Percentiles rank a stretch among this genome's conserved stretches.
These are phyloP conservation scores for Rhodotorula taiwanensis DNA, from an alignment of 768 basidiomycete species.

Conservation along the genomic window DNA sequence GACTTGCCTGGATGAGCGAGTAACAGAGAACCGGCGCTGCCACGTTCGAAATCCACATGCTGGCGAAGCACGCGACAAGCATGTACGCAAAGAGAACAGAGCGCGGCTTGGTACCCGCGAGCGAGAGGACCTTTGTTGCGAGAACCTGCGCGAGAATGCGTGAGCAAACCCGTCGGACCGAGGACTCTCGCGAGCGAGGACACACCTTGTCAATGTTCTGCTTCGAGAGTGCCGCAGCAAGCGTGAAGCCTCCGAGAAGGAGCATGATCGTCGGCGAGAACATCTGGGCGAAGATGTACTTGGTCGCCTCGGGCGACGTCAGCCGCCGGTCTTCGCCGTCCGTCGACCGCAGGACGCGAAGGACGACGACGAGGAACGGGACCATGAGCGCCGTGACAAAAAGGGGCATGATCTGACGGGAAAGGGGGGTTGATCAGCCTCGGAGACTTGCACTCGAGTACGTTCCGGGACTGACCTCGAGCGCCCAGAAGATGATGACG, in stretches of 20 bases:
- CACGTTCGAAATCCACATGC: slow-evolving; percentile 99
- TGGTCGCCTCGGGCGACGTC: slow-evolving; percentile 64
- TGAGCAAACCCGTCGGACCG: too few relatives aligned
- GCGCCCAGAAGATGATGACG: slow-evolving; percentile 90
- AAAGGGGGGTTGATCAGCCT: not conserved
- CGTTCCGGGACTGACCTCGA: slow-evolving; percentile 63
- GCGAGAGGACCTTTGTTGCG: slow-evolving; percentile 78
- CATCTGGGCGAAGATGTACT: slow-evolving; percentile 90
- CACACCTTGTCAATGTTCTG: slow-evolving; percentile 74
- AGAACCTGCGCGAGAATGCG: slow-evolving; percentile 53
- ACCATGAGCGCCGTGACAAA: slow-evolving; percentile 93
- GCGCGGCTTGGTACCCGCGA: slow-evolving; percentile 81
- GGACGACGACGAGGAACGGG: slow-evolving; percentile 76
- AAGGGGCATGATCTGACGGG: slow-evolving; percentile 74
- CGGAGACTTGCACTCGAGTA: too few relatives aligned
- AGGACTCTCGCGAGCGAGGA: not conserved
- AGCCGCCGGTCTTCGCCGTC: slow-evolving; percentile 53
- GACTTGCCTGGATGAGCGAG: slow-evolving; percentile 85
- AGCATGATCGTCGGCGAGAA: slow-evolving; percentile 98
- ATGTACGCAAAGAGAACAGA: slow-evolving; percentile 88
- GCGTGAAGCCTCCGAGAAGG: slow-evolving; percentile 76
- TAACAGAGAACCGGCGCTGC: slow-evolving; percentile 97
- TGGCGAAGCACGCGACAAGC: slow-evolving; percentile 93
- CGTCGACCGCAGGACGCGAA: slow-evolving; percentile 64
- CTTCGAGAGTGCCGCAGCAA: slow-evolving; percentile 90